Percentiles rank a stretch among this genome's conserved stretches.
Conservation (phyloP, 1,139 yeast species). For the Zygoascus sp. region DNA sequence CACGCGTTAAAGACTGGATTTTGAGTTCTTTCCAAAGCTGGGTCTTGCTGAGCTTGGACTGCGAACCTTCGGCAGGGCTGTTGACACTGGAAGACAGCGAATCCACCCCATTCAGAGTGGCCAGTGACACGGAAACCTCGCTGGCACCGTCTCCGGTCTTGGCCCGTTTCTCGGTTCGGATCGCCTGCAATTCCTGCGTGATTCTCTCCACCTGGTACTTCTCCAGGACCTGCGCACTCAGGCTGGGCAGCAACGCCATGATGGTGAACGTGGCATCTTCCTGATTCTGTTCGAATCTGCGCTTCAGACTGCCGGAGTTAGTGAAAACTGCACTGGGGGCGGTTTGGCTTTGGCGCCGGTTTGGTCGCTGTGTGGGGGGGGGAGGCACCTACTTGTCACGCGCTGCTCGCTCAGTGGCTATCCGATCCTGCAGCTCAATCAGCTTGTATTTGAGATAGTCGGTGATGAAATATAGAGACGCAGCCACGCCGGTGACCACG, state of each 20-base stretch:
- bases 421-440: constrained; percentile 59
- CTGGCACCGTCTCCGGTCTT: constrained; percentile 6
- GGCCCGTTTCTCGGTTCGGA: constrained; percentile 41
- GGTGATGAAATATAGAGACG: constrained; percentile 55
- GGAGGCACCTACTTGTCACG: constrained; percentile 57
- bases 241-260: constrained; percentile 74
- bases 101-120: background rate
- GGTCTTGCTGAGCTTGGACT: constrained; percentile 46
- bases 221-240: constrained; percentile 60
- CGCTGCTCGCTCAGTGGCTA: constrained; percentile 70
- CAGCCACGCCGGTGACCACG: constrained; percentile 54
- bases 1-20: constrained; percentile 66
- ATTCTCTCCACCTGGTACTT: constrained; percentile 68
- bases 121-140: constrained; percentile 8
- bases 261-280: constrained; percentile 85
- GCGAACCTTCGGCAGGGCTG: constrained; percentile 6
- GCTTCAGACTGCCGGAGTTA: constrained; percentile 28
- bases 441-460: constrained; percentile 58
- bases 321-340: no score
- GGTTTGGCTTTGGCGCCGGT: no score
- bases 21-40: constrained; percentile 86
- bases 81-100: constrained; percentile 9
- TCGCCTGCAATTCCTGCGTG: constrained; percentile 64
- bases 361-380: no score
- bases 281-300: constrained; percentile 83